Base-by-base conservation (phyloP, 164 flowering plant species). In the Tinospora cordifolia region DNA sequence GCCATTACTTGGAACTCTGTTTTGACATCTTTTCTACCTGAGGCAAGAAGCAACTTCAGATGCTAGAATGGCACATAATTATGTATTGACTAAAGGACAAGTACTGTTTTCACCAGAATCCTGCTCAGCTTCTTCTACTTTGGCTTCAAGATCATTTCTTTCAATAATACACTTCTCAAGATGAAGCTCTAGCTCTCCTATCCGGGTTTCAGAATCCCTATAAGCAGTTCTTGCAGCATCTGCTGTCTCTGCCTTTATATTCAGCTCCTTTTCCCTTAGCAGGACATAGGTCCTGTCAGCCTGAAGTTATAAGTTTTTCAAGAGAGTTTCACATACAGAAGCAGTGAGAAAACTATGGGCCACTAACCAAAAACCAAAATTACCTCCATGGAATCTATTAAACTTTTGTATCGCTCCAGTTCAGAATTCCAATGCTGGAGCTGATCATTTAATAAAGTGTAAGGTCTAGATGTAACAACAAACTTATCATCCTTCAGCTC, bases 11-110 rank as follows among this genome's bases (percentile, higher is more conserved):
- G 83, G 68, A 94, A 90, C 84, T 94, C 99, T 26, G 81, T 79
- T 79, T 89, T 92, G 49, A 94, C 86, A 71, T 94, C 99, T 47
- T 88, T 82, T 72, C 90, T 85, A 44, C 89, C 99, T 92, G 86
- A 22, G 78, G 41, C 54, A 81, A n/a, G 19, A 22, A 77, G 74
- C 25, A 74, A 46, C 25, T 54, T 76, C 39, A 62, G 62, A 74
- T 71, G 75, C 62, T 62, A 71, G 74, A 74, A 69, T 36, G 58
- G 19, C 39, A 25, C 21, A 26, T 7, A 5, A 72, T 8, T 27
- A 47, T 34, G 41, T 27, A 57, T 57, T 62, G 51, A 68, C 26
- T 44, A 6, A 44, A 38, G 38, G 44, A 27, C 60, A 69, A 14
- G 62, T 8, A 40, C 38, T 41, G 15, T 21, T 26, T n/a, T 70